Evolutionary conservation across 2,329 filamentous ascomycete species (phyloP).

Genomic region (Fusarium tjaetaba): DNA sequence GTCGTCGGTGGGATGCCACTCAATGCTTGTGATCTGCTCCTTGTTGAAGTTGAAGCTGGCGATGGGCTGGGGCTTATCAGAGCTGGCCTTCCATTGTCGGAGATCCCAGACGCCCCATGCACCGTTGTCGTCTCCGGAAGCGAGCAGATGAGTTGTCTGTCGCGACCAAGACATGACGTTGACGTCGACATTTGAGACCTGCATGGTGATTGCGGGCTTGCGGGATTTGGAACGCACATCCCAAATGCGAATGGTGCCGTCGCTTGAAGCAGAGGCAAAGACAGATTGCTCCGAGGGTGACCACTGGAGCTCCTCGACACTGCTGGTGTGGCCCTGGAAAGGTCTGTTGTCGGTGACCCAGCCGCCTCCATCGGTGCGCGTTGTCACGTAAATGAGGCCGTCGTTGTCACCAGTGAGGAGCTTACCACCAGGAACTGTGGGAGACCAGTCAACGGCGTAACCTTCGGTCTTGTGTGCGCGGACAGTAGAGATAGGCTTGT

Average conservation of each 20-base stretch:
- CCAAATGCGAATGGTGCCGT: conserved; percentile 96
- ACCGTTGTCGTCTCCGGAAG: conserved; percentile 92
- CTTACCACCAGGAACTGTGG: conserved; percentile 78
- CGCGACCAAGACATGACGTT: conserved; percentile 97
- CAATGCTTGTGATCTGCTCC: conserved; percentile 93
- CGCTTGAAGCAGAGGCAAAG: conserved; percentile 92
- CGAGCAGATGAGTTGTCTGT: conserved; percentile 87
- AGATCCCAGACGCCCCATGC: conserved; percentile 97
- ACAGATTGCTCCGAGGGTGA: conserved; percentile 92
- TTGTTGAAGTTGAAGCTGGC: conserved; percentile 95
- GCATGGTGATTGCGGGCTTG: conserved; percentile 86
- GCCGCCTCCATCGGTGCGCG: conserved; percentile 84
- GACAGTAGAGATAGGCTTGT: conserved; percentile 88
- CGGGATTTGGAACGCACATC: conserved; percentile 91
- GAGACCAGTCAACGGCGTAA: conserved; percentile 97
- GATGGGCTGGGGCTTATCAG: conserved; percentile 78
- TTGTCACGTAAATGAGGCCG: conserved; percentile 89
- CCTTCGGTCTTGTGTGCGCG: conserved; percentile 93
- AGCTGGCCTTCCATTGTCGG: conserved; percentile 83
- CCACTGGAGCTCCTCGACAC: conserved; percentile 97
- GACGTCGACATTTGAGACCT: conserved; percentile 85
- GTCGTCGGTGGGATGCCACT: conserved; percentile 98
- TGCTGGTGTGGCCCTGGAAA: conserved; percentile 84
- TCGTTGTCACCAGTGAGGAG: conserved; percentile 92
- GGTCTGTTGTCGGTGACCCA: conserved; percentile 88